A percentile compares a stretch with the other conserved stretches of the same genome.
Evolutionary conservation across 2,329 filamentous ascomycete species (phyloP).

Genomic region (Sporothrix protearum): DNA sequence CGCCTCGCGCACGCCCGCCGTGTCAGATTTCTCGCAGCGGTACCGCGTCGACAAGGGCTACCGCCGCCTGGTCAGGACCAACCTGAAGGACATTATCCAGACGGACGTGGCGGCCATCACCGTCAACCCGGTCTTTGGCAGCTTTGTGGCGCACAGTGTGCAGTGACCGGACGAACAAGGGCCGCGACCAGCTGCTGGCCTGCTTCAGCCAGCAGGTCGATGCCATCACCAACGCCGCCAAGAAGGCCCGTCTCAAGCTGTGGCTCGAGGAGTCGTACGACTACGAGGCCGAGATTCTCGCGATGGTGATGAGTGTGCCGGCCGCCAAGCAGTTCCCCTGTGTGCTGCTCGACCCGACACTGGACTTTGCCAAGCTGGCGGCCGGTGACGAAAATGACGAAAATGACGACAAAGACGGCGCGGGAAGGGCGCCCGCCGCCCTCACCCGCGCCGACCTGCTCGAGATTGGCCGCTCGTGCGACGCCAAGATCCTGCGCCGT

Average conservation of each 20-base stretch:
- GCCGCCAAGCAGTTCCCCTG: constrained; percentile 44
- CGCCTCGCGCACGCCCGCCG: constrained; percentile 29
- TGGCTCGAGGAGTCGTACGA: constrained; percentile 54
- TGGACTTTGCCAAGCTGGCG: constrained; percentile 35
- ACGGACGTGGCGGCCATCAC: constrained; percentile 44
- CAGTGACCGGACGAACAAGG: constrained; percentile 43
- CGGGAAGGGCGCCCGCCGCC: constrained; percentile 30
- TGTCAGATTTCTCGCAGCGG: constrained; percentile 40
- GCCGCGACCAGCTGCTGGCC: constrained; percentile 42
- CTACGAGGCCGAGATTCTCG: constrained; percentile 43
- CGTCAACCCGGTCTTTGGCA: constrained; percentile 50
- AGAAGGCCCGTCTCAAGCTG: constrained; percentile 41
- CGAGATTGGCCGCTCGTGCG: constrained; percentile 51
- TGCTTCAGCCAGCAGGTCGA: constrained; percentile 43
- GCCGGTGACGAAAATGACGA: constrained; percentile 26
- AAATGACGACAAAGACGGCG: too few relatives aligned
- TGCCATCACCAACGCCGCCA: constrained; percentile 33
- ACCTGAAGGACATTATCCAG: constrained; percentile 44
- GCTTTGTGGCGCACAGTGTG: constrained; percentile 49
- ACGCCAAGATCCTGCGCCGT: constrained; percentile 45
- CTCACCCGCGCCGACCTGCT: constrained; percentile 48
- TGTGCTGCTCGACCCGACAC: constrained; percentile 49
- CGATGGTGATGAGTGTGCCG: constrained; percentile 39
- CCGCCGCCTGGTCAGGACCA: constrained; percentile 38
- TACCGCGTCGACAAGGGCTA: constrained; percentile 42